Evolutionary conservation across 225 moss, liverwort and hornwort species (phyloP), one percentile per base, ranked within the genome.

Genomic region (Polytrichum commune): DNA sequence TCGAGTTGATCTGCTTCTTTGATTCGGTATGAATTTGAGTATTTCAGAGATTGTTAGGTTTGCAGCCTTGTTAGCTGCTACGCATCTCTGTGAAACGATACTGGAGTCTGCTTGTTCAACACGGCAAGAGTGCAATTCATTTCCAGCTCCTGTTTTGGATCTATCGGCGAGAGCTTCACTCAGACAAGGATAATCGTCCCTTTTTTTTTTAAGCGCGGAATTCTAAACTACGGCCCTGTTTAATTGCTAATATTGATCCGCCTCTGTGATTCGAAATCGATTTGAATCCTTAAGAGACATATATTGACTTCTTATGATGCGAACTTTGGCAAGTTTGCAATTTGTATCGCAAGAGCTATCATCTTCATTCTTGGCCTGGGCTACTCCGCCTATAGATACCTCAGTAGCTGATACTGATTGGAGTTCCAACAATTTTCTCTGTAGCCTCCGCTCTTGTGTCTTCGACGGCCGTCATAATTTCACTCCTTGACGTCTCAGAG

Each of bases 61-160:
- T 58, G 58, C 58, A 58, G n/a, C 58, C 20, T 58, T 58, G 22
- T 58, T 58, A 58, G 58, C 58, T 58, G 58, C 22, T 24, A 58
- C 58, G 0, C 6, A 58, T n/a, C 22, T 22, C 22, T 58, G 6
- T 58, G 58, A 58, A 58, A 58, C 24, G 2, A 24, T 58, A 58
- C 22, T 58, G 58, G 58, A n/a, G 13, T 3, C 46, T n/a, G 22
- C 58, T 23, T 58, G 24, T 58, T 58, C 58, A 58, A 58, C 58
- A 58, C 58, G 22, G 58, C 20, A 58, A 58, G 58, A 24, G 58
- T 58, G 58, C 6, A 58, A 58, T 58, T 58, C 22, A 58, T 22
- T 20, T 58, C 6, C 58, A 58, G 7, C 58, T 58, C 58, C 7
- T 58, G 22, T 23, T 22, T 24, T 23, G 20, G 58, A 58, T 58